Conservation (phyloP, 192 early-diverging fungal genomes). For the Obelidium mucronatum region DNA sequence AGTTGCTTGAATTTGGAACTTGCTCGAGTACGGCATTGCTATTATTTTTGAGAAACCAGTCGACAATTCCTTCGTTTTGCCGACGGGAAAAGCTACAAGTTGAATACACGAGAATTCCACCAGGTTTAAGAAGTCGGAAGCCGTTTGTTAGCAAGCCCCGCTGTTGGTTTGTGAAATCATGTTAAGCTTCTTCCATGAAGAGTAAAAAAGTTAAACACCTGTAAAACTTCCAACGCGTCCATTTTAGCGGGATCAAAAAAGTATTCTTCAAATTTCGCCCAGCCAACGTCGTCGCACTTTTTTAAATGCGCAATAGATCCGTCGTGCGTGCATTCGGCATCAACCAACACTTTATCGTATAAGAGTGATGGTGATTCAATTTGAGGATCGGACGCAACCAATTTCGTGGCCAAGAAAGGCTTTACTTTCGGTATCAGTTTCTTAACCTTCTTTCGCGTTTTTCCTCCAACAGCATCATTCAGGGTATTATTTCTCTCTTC, state of each 20-base stretch:
- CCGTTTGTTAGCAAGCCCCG: constrained; percentile 76
- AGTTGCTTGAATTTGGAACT: constrained; percentile 49
- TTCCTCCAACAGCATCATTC: constrained; percentile 35
- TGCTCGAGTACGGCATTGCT: constrained; percentile 59
- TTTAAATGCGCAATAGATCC: constrained; percentile 70
- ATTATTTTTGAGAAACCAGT: constrained; percentile 72
- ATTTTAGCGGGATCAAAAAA: constrained; percentile 72
- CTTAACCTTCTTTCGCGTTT: background rate
- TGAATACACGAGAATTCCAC: constrained; percentile 88
- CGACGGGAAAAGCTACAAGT: constrained; percentile 47
- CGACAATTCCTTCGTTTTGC: constrained; percentile 90
- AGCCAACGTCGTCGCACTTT: constrained; percentile 81
- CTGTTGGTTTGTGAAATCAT: too few species aligned
- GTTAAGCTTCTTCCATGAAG: background rate
- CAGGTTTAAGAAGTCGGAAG: constrained; percentile 73
- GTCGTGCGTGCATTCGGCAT: constrained; percentile 91
- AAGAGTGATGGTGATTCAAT: constrained; percentile 39
- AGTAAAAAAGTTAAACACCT: constrained; percentile 47
- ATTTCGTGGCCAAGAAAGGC: constrained; percentile 83
- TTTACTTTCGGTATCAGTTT: constrained; percentile 30
- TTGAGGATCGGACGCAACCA: constrained; percentile 71
- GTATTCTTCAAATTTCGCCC: constrained; percentile 80
- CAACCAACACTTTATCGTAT: constrained; percentile 76
- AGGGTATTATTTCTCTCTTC: background rate
- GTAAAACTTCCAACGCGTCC: constrained; percentile 66